Percentiles rank a stretch among this genome's conserved stretches.
These are phyloP conservation scores for Bassia scoparia DNA, from an alignment of 148 eudicot species.

Conservation along the genomic window DNA sequence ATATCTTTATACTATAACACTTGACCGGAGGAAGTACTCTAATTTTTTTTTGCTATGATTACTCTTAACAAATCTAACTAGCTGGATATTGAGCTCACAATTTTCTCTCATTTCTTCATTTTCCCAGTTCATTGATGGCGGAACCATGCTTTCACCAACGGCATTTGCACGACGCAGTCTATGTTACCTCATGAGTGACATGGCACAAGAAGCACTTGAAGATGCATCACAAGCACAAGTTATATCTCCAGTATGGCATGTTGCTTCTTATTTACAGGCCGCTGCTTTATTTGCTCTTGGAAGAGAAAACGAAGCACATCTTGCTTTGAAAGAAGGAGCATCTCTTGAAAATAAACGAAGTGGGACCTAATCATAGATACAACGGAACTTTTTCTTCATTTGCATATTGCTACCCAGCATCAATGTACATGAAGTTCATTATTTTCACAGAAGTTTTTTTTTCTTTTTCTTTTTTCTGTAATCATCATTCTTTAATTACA, in stretches of 20 bases:
- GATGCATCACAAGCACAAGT: conserved; percentile 84
- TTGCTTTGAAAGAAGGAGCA: conserved; percentile 80
- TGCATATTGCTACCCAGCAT: conserved; percentile 8
- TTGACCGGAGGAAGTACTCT: no score
- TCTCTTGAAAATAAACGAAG: conserved; percentile 64
- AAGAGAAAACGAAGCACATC: conserved; percentile 81
- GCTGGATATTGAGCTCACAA: conserved; percentile 11
- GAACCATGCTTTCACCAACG: conserved; percentile 88
- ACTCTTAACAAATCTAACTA: not conserved
- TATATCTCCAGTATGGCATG: conserved; percentile 78
- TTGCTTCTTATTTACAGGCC: conserved; percentile 86
- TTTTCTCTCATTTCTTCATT: conserved; percentile 17
- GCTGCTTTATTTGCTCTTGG: conserved; percentile 62
- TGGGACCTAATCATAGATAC: conserved; percentile 8
- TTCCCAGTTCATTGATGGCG: conserved; percentile 77
- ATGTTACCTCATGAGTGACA: conserved; percentile 71
- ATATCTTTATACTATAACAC: no score
- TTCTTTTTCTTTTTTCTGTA: not conserved
- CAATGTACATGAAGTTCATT: conserved; percentile 7
- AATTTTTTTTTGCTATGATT: no score
- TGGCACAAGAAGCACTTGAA: conserved; percentile 74
- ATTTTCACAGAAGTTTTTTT: not conserved
- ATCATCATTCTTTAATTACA: conserved; percentile 22
- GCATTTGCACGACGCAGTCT: conserved; percentile 90
- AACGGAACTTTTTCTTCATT: not conserved